These are phyloP conservation scores for Schizosaccharomyces osmophilus DNA, from an alignment of 805 yeast genomes.

Conservation along the genomic window DNA sequence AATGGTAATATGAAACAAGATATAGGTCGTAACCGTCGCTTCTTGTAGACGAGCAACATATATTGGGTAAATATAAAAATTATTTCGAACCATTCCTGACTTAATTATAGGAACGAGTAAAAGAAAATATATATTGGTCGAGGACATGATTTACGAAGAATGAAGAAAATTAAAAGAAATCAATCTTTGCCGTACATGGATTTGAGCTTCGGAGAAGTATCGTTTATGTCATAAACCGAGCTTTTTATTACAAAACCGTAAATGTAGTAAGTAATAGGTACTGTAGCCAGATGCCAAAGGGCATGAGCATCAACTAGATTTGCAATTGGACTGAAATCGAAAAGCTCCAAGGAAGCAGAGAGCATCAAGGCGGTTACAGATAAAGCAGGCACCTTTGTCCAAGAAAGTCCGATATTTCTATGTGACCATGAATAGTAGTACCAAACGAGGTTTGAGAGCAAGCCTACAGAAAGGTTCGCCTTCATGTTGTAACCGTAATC, in stretches of 20 bases:
- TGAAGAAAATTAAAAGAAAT: not conserved
- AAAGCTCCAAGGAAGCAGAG: constrained; percentile 76
- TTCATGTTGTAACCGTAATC: constrained; percentile 84
- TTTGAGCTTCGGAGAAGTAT: not conserved
- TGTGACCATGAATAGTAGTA: constrained; percentile 14
- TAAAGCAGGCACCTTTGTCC: constrained; percentile 28
- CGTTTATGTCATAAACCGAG: not conserved
- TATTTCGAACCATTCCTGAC: too few species aligned
- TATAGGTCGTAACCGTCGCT: too few species aligned
- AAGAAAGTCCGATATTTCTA: constrained; percentile 6
- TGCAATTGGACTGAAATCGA: constrained; percentile 58
- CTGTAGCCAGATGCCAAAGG: constrained; percentile 76
- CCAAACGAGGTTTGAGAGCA: constrained; percentile 45
- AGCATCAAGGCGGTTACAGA: constrained; percentile 28
- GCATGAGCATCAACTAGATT: constrained; percentile 76
- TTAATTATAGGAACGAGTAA: too few species aligned
- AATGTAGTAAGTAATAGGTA: constrained; percentile 28
- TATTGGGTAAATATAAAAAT: too few species aligned
- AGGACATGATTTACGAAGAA: not conserved
- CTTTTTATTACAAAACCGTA: not conserved
- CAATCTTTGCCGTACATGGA: not conserved
- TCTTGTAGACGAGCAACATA: too few species aligned
- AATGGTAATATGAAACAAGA: not conserved
- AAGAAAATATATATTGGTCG: not conserved
- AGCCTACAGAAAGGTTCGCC: constrained; percentile 59